Evolutionary conservation across 441 rosid species (phyloP).

Genomic region (Erysimum cheiri): DNA sequence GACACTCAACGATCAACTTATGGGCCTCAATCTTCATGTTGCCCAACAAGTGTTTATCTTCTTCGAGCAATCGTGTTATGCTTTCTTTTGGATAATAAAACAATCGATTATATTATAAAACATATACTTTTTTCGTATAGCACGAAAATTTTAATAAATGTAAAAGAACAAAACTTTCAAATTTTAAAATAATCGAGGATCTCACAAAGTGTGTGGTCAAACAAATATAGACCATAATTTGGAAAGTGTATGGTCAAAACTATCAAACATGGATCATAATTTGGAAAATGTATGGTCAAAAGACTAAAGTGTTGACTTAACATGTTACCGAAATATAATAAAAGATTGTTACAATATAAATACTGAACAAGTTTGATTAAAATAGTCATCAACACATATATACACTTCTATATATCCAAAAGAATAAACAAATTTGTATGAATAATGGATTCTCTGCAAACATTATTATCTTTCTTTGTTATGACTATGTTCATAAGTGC

Average conservation of each 20-base stretch:
- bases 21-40: not conserved
- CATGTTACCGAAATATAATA: not conserved
- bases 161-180: not conserved
- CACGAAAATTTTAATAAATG: too few species aligned
- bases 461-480: not conserved
- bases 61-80: not conserved
- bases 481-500: conserved; percentile 14
- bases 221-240: not conserved
- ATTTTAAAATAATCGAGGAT: too few species aligned
- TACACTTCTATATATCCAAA: not conserved
- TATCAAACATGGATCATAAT: not conserved
- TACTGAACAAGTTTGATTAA: not conserved
- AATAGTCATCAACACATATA: not conserved
- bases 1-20: not conserved
- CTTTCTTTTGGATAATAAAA: not conserved
- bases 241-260: not conserved
- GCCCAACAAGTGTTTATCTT: not conserved
- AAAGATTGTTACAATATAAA: not conserved
- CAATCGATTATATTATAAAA: not conserved
- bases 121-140: too few species aligned
- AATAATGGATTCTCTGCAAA: conserved; percentile 1
- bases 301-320: not conserved
- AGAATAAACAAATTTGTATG: too few species aligned
- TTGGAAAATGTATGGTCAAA: not conserved
- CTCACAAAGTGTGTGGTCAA: not conserved